Base-by-base conservation (phyloP, 345 rosid genomes). In the Citrus sp. region DNA sequence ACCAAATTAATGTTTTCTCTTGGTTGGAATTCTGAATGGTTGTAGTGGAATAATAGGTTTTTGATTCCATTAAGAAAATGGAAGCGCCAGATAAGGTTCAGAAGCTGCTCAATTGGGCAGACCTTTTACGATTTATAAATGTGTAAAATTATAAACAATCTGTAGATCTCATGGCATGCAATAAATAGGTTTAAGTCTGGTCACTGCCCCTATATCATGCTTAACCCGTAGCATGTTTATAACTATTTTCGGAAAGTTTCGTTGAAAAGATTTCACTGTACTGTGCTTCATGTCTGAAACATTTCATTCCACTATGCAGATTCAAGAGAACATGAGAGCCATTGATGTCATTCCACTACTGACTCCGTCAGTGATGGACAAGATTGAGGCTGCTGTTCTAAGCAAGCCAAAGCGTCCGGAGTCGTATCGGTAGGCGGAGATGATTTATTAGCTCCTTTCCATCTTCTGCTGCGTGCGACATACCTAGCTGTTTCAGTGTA, bases 251-350 rank as follows among this genome's bases (percentile, higher is more conserved):
- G 66, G 14, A 73, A 34, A 66, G 27, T 38, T 35, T 32, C 2
- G 5, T 30, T 30, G 40, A 30, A 64, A 16, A 34, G 42, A 16
- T 35, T 32, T 34, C 16, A 37, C 65, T 58, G 76, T 24, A 27
- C 38, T n/a, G 12, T 73, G 10, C 54, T 60, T 13, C 51, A 46
- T 74, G 7, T 74, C 32, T 28, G 40, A 21, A 34, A 77, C 62
- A 18, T 30, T 64, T 34, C 18, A 51, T 54, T 54, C 27, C 28
- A 1, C 27, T 3, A 16, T 85, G 80, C 89, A 94, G 99, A 86
- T 96, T 85, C 97, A 91, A 86, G 98, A 94, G 82, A 96, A 96
- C 90, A 94, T 96, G 99, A 96, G 94, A 79, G 97, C 99, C 55
- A 82, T 96, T 72, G 97, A 92, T 56, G 97, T 91, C 46, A 90